These are phyloP conservation scores for Mucor saturninus DNA, from an alignment of 371 early-diverging fungal genomes.

Conservation along the genomic window DNA sequence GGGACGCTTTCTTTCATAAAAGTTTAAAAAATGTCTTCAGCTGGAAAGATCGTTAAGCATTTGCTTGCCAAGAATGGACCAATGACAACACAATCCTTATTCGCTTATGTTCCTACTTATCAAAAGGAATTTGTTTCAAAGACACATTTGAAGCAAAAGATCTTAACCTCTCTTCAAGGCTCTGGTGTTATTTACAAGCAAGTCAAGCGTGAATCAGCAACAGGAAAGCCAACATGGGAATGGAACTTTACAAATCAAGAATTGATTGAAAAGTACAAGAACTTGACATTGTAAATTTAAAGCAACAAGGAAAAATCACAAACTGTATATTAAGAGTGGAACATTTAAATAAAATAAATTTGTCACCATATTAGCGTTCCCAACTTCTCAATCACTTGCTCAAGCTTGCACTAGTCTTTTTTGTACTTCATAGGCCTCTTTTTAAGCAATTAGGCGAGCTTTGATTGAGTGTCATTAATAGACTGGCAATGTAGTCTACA, in stretches of 20 bases:
- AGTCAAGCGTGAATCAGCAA: conserved; percentile 23
- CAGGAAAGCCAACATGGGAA: conserved; percentile 27
- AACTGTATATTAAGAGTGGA: not conserved
- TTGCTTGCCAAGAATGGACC: conserved; percentile 49
- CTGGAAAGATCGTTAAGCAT: conserved; percentile 39
- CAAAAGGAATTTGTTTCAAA: conserved; percentile 33
- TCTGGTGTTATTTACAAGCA: conserved; percentile 31
- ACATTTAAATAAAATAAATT: not conserved
- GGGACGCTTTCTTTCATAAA: not conserved
- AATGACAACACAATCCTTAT: conserved; percentile 39
- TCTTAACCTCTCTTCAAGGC: conserved; percentile 34
- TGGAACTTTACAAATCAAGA: conserved; percentile 30
- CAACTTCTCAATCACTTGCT: no score
- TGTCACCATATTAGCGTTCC: no score
- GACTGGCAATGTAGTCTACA: no score
- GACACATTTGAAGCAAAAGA: conserved; percentile 40
- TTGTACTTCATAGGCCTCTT: no score
- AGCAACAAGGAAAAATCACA: not conserved
- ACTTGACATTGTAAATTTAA: conserved; percentile 8
- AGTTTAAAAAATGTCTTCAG: conserved; percentile 21
- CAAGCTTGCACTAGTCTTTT: no score
- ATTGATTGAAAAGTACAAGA: conserved; percentile 24
- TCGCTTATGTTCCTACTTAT: conserved; percentile 28
- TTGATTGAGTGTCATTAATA: no score
- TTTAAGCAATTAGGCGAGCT: no score